Base-by-base conservation (phyloP, 78 protist genomes). In the Isochrysis galbana region DNA sequence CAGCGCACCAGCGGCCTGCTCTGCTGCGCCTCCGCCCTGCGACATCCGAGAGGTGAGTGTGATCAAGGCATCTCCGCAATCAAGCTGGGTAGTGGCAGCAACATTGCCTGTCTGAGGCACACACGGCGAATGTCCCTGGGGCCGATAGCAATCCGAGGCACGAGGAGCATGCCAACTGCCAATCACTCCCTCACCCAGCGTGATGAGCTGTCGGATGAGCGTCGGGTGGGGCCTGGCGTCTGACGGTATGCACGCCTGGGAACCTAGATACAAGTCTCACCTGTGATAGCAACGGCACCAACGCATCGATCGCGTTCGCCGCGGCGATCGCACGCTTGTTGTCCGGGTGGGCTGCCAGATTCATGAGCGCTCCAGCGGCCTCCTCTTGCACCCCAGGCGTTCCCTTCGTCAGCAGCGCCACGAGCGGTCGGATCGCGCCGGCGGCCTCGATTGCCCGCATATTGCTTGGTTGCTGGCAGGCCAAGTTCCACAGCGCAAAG, bases 1-100 rank as follows among this genome's bases (percentile, higher is more conserved):
- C 82, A 72, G 82, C 1, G n/a, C 3, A 42, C 82, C 82, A 38
- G 82, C 82, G 46, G 82, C 82, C 82, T 72, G 82, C 82, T 72
- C 82, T 17, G 82, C 82, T 23, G 82, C 42, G 42, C 82, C 82
- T 38, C 82, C 82, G 42, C 82, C 82, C 44, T 3, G 14, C 82
- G 3, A 19, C n/a, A n/a, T n/a, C n/a, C n/a, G n/a, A n/a, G n/a
- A n/a, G n/a, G n/a, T n/a, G n/a, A n/a, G n/a, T n/a, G n/a, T n/a
- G n/a, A n/a, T n/a, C n/a, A n/a, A n/a, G n/a, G n/a, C n/a, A n/a
- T n/a, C n/a, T n/a, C n/a, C n/a, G n/a, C n/a, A n/a, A n/a, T n/a
- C n/a, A n/a, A n/a, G n/a, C n/a, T n/a, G n/a, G n/a, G n/a, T n/a
- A n/a, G n/a, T n/a, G n/a, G n/a, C n/a, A n/a, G n/a, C n/a, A n/a